Conservation (phyloP, 352 stramenopile genomes). For the Globisporangium paroecandrum region DNA sequence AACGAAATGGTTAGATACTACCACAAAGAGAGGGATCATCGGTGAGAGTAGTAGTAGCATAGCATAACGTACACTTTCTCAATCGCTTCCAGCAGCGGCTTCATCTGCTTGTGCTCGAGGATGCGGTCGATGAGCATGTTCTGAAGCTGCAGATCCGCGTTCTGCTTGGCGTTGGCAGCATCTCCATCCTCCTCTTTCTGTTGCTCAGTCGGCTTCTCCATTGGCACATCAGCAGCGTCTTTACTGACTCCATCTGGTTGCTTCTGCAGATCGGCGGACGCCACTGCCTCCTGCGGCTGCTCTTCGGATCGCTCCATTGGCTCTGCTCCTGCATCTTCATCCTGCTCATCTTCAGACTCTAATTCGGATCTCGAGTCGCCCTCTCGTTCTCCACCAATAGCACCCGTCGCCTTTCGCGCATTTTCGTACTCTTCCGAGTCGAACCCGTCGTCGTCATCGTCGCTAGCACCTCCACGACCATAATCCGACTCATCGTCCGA, state of each 20-base stretch:
- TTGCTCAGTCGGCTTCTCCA: not conserved
- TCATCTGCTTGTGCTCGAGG: slow-evolving; percentile 67
- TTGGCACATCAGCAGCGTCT: not conserved
- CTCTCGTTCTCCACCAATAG: not conserved
- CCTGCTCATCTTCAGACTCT: slow-evolving; percentile 6
- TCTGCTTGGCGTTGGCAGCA: slow-evolving; percentile 8
- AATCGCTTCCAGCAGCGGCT: slow-evolving; percentile 60
- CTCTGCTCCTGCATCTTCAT: slow-evolving; percentile 5
- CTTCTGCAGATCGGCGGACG: not conserved
- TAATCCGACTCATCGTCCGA: slow-evolving; percentile 19
- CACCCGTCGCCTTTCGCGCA: not conserved
- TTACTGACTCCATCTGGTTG: not conserved
- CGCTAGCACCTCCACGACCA: slow-evolving; percentile 4
- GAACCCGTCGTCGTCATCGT: slow-evolving; percentile 37
- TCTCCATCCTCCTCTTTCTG: slow-evolving; percentile 6
- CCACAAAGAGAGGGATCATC: not conserved
- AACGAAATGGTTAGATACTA: not conserved
- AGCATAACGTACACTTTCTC: slow-evolving; percentile 21
- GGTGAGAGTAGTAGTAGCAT: not conserved
- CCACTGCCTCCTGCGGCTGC: not conserved
- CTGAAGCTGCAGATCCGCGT: slow-evolving; percentile 19
- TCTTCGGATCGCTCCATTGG: not conserved
- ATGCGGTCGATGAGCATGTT: slow-evolving; percentile 53
- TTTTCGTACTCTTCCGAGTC: slow-evolving; percentile 44
- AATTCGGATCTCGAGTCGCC: slow-evolving; percentile 10